Evolutionary conservation across 2,329 filamentous ascomycete species (phyloP).

Genomic region (Plenodomus lindquistii): DNA sequence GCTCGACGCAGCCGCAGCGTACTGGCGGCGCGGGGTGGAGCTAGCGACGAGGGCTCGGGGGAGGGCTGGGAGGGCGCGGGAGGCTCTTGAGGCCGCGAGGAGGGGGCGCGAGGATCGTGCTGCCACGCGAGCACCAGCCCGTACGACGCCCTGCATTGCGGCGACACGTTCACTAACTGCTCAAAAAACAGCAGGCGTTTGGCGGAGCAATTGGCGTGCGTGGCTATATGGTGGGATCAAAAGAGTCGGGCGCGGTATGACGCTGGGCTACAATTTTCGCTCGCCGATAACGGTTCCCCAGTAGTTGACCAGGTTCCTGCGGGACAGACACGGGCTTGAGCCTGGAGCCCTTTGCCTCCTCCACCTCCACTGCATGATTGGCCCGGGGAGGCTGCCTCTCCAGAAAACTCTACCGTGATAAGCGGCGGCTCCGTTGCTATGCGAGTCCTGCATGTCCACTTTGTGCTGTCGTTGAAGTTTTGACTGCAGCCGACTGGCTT

Average conservation of each 20-base stretch:
- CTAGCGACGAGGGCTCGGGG: slow-evolving; percentile 38
- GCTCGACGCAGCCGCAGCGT: slow-evolving; percentile 37
- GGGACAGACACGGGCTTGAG: not conserved
- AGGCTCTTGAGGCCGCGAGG: slow-evolving; percentile 31
- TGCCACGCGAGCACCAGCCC: slow-evolving; percentile 42
- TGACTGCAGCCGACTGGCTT: not conserved
- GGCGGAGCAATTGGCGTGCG: slow-evolving; percentile 15
- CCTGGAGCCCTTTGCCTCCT: not conserved
- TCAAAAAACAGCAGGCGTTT: slow-evolving; percentile 17
- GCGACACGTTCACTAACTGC: slow-evolving; percentile 12
- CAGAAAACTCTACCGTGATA: not conserved
- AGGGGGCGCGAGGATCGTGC: slow-evolving; percentile 41
- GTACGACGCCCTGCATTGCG: slow-evolving; percentile 46
- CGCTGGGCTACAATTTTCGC: slow-evolving; percentile 37
- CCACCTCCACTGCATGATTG: not conserved
- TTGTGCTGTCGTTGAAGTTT: not conserved
- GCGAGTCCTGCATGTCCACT: not conserved
- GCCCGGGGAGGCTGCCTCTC: not conserved
- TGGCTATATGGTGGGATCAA: not conserved
- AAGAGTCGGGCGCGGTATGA: slow-evolving; percentile 19
- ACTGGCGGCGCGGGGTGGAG: slow-evolving; percentile 34
- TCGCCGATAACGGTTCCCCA: slow-evolving; percentile 36
- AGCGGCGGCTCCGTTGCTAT: not conserved
- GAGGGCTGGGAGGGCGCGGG: slow-evolving; percentile 33
- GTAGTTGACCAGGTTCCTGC: not conserved